Evolutionary conservation across 2,329 filamentous ascomycete genomes (phyloP).

Genomic region (Sarocladium strictum): DNA sequence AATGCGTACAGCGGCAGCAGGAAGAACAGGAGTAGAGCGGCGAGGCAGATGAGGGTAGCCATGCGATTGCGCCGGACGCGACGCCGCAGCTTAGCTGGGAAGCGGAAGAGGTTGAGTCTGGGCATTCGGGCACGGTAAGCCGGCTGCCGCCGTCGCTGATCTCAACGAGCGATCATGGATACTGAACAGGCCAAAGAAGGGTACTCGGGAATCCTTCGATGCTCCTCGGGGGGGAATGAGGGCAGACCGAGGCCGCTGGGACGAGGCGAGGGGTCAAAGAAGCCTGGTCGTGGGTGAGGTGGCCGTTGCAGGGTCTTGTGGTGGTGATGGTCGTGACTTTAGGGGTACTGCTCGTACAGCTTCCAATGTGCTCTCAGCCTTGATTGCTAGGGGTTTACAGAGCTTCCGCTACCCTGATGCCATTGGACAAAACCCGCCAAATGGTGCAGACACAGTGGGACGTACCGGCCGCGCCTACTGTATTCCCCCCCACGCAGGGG

Average conservation of each 20-base stretch:
- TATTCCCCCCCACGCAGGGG: not conserved
- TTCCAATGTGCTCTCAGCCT: not conserved
- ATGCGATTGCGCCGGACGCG: slow-evolving; percentile 53
- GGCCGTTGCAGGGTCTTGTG: not conserved
- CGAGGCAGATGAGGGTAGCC: slow-evolving; percentile 43
- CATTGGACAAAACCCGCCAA: not conserved
- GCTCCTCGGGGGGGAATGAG: not conserved
- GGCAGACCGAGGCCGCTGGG: not conserved
- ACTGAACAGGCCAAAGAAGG: no score
- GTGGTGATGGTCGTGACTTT: not conserved
- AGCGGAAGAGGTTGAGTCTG: slow-evolving; percentile 42
- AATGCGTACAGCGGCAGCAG: slow-evolving; percentile 37
- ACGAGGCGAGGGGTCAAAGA: not conserved
- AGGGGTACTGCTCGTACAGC: not conserved
- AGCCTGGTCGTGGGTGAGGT: not conserved
- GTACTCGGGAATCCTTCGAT: no score
- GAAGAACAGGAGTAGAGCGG: slow-evolving; percentile 28
- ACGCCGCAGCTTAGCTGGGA: slow-evolving; percentile 51
- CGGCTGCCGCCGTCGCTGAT: not conserved
- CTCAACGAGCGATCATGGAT: slow-evolving; percentile 4
- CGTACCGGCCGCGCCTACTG: not conserved
- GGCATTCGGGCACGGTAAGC: slow-evolving; percentile 23
- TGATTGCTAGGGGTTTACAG: no score
- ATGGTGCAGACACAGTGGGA: not conserved
- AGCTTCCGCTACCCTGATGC: not conserved